Percentiles rank a stretch among this genome's conserved stretches.
phyloP scores from a whole-genome alignment of 306 rosid genomes.

The Trichosanthes cucumerina region DNA sequence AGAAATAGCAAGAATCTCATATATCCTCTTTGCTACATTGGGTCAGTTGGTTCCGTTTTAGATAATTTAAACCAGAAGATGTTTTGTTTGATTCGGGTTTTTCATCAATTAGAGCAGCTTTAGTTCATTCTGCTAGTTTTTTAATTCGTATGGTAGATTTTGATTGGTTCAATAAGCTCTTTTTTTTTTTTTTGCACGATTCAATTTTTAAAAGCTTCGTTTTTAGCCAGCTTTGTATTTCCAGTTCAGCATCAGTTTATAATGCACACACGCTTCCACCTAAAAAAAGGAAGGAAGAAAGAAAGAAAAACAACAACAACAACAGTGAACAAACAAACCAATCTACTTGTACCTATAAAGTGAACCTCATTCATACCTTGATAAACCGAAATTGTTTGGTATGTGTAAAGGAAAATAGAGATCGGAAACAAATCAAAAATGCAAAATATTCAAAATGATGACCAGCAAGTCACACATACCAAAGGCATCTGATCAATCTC shows the following conservation, averaged over 20 bases:
- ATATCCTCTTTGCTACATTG: not conserved
- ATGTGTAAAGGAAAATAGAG: not conserved
- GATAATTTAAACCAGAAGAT: not conserved
- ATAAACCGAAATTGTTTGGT: not conserved
- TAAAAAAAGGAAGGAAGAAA: not conserved
- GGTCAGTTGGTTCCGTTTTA: not conserved
- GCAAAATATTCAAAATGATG: slow-evolving; percentile 5
- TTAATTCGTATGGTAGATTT: not conserved
- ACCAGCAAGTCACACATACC: slow-evolving; percentile 49
- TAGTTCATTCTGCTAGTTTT: not conserved
- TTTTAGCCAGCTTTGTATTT: not conserved
- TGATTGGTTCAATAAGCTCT: not conserved
- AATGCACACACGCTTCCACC: not conserved
- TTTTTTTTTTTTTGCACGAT: not conserved
- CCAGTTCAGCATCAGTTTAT: not conserved
- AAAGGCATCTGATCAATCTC: slow-evolving; percentile 84
- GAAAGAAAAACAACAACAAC: not conserved
- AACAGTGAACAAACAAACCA: not conserved
- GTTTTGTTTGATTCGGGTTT: not conserved
- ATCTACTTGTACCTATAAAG: not conserved
- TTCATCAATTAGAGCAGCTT: not conserved
- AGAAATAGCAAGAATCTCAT: not conserved
- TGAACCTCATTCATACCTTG: not conserved
- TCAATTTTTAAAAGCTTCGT: not conserved
- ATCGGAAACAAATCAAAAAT: not conserved